phyloP scores from a whole-genome alignment of 352 stramenopile genomes.

The Pythium rishiriense region DNA sequence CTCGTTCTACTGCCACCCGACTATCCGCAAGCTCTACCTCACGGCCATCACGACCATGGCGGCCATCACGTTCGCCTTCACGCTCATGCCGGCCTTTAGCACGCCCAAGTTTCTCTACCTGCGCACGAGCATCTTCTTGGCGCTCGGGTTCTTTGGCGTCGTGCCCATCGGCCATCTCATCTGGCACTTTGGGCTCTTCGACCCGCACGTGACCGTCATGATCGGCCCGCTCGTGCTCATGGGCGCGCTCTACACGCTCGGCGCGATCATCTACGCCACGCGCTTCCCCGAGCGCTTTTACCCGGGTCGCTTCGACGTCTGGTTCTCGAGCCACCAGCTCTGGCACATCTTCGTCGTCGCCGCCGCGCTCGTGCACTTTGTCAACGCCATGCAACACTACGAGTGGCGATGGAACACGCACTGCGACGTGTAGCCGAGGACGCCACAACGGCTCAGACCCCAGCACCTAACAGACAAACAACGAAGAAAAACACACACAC shows the following conservation, averaged over 20 bases:
- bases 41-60: slow-evolving; percentile 68
- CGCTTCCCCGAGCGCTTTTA: slow-evolving; percentile 86
- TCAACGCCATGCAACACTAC: slow-evolving; percentile 82
- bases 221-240: slow-evolving; percentile 79
- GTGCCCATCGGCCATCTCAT: slow-evolving; percentile 77
- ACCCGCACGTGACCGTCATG: slow-evolving; percentile 85
- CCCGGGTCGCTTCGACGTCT: slow-evolving; percentile 82
- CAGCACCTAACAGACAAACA: too few species aligned
- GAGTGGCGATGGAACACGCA: slow-evolving; percentile 85
- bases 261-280: slow-evolving; percentile 83
- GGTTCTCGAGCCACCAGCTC: slow-evolving; percentile 86
- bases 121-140: slow-evolving; percentile 77
- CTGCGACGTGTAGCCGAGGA: slow-evolving; percentile 73
- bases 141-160: slow-evolving; percentile 79
- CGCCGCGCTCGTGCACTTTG: slow-evolving; percentile 84
- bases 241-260: slow-evolving; percentile 74
- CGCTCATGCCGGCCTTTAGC: slow-evolving; percentile 67
- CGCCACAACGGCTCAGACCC: too few species aligned
- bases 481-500: too few species aligned
- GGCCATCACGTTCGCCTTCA: slow-evolving; percentile 66
- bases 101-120: slow-evolving; percentile 72
- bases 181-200: slow-evolving; percentile 73
- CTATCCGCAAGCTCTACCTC: slow-evolving; percentile 62
- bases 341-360: slow-evolving; percentile 89
- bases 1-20: slow-evolving; percentile 86